These are phyloP conservation scores for Calycina herbarum DNA, from an alignment of 2,329 filamentous ascomycete species.

Conservation along the genomic window DNA sequence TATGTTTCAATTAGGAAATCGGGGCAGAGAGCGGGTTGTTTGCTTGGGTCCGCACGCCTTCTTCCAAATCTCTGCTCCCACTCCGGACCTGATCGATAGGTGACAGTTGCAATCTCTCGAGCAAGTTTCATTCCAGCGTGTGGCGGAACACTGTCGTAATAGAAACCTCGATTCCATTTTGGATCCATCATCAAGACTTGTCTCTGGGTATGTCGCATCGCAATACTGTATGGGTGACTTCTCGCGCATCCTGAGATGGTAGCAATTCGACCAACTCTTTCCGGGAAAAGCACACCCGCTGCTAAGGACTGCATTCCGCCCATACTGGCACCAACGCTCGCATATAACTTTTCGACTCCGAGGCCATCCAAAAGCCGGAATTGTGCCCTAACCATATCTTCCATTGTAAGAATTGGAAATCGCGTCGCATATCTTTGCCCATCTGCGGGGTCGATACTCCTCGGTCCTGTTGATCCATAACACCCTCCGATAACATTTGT, in stretches of 20 bases:
- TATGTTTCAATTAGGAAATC: constrained; percentile 99
- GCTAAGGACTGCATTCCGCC: constrained; percentile 97
- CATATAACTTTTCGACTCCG: constrained; percentile 76
- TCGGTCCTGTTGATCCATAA: constrained; percentile 91
- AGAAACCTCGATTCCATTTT: constrained; percentile 93
- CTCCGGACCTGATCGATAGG: constrained; percentile 92
- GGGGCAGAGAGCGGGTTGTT: constrained; percentile 89
- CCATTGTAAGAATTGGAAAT: constrained; percentile 92
- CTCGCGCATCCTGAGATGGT: constrained; percentile 92
- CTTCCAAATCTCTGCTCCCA: constrained; percentile 96
- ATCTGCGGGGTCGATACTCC: constrained; percentile 81
- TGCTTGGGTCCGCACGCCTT: constrained; percentile 78
- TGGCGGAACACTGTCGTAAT: constrained; percentile 84
- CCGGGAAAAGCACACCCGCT: constrained; percentile 78
- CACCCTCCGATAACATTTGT: constrained; percentile 96
- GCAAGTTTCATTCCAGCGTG: constrained; percentile 98
- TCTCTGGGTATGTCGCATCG: constrained; percentile 95
- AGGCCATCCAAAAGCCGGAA: constrained; percentile 83
- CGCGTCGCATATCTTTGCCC: constrained; percentile 87
- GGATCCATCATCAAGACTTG: constrained; percentile 99
- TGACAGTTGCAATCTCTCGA: constrained; percentile 95
- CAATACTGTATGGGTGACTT: constrained; percentile 96
- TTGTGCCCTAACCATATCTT: constrained; percentile 97
- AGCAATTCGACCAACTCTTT: constrained; percentile 77
- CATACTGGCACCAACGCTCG: constrained; percentile 95